Base-by-base conservation (phyloP, 148 eudicot species). In the Rhododendron ovatum region DNA sequence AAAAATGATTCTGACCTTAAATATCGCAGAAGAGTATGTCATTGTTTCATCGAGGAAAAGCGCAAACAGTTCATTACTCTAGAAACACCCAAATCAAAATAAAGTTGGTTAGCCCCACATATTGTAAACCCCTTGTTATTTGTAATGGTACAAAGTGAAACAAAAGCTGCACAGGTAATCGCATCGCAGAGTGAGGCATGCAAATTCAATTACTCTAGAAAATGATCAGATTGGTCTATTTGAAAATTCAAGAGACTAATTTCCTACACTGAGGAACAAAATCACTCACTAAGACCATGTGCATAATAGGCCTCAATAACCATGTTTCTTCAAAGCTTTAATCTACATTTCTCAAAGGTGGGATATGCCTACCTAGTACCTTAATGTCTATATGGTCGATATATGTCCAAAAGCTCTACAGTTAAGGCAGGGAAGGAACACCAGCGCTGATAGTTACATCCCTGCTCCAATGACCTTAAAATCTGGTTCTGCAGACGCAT, bases 11-110 rank as follows among this genome's bases (percentile, higher is more conserved):
- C 91, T 90, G 37, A 95, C 99, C 99, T 97, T 91, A 75, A 98
- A 98, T 84, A 95, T 81, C 20, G 98, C 99, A 85, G 92, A 93
- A 4, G 99, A 98, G 84, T 98, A 98, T 78, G 96, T 93, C 98
- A 98, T 95, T 78, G 99, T 95, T 73, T 98, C 98, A 67, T 98
- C 99, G 92, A 98, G 86, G 87, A 95, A 98, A 69, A 98, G 94
- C n/a, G 96, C 90, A 88, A 98, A 98, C 85, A 98, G 90, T 69
- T 95, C 98, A 82, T 98, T 98, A 85, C 98, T 94, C 99, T 98
- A 91, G 3, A 74, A 87, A 85, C 12, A 61, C 37, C 18, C 37
- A 87, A 33, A 86, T 7, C 45, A 84, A 33, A 33, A 84, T 20
- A 9, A 33, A 78, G 24, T 37, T 1, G 43, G 78, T 65, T 80